Evolutionary conservation across 2,329 filamentous ascomycete genomes (phyloP).

Genomic region (Sordariomycetes sp.): DNA sequence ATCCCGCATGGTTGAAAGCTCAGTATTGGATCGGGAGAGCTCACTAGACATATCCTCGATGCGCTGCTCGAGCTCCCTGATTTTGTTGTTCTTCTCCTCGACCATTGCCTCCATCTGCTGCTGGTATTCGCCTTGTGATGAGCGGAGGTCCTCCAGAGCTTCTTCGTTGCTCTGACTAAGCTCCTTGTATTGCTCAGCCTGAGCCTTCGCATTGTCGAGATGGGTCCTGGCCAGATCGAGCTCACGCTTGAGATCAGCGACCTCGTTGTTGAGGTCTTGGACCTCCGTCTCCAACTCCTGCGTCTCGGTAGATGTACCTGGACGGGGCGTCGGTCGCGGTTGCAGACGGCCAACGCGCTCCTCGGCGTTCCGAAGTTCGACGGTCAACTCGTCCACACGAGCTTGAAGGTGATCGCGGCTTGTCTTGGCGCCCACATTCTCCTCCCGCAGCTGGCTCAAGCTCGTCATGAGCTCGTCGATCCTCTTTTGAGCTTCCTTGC

Average conservation of each 20-base stretch:
- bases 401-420: slow-evolving; percentile 82
- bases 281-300: slow-evolving; percentile 49
- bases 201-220: slow-evolving; percentile 69
- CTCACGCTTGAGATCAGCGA: slow-evolving; percentile 80
- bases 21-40: slow-evolving; percentile 69
- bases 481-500: slow-evolving; percentile 77
- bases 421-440: slow-evolving; percentile 78
- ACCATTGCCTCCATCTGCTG: slow-evolving; percentile 73
- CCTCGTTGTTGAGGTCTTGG: slow-evolving; percentile 75
- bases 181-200: slow-evolving; percentile 80
- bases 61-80: slow-evolving; percentile 74
- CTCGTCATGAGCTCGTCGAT: slow-evolving; percentile 85
- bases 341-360: slow-evolving; percentile 78
- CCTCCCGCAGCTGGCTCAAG: slow-evolving; percentile 73
- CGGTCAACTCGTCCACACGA: slow-evolving; percentile 78
- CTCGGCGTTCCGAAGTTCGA: slow-evolving; percentile 81
- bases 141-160: slow-evolving; percentile 67
- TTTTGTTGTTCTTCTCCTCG: slow-evolving; percentile 67
- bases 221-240: slow-evolving; percentile 74
- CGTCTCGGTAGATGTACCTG: slow-evolving; percentile 31
- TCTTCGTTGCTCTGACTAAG: slow-evolving; percentile 86
- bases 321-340: slow-evolving; percentile 61
- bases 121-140: slow-evolving; percentile 78
- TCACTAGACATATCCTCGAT: slow-evolving; percentile 78
- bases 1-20: slow-evolving; percentile 72